Percentiles rank a stretch among this genome's conserved stretches.
phyloP scores from a whole-genome alignment of 306 rosid genomes.

The Lablab purpureus region DNA sequence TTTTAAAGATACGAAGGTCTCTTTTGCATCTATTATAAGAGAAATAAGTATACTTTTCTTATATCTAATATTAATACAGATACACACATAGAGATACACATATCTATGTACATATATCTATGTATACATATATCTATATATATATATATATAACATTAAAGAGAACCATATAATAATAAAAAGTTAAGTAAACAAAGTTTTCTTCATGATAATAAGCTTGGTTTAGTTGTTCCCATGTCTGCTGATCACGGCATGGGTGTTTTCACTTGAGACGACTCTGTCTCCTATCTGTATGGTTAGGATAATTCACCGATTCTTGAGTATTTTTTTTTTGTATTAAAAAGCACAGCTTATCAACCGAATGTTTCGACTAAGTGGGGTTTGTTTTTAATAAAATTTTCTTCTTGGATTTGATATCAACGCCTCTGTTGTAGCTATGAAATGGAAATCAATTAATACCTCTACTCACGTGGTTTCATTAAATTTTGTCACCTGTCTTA shows the following conservation, averaged over 20 bases:
- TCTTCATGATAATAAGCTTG: neutral
- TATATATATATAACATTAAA: no score
- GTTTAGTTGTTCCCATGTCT: constrained; percentile 27
- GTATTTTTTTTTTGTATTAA: constrained; percentile 40
- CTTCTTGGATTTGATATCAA: neutral
- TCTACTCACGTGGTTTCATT: constrained; percentile 38
- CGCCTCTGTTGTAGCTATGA: constrained; percentile 17
- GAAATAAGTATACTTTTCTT: no score
- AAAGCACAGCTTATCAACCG: constrained; percentile 10
- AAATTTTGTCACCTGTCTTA: constrained; percentile 1
- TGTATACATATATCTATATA: no score
- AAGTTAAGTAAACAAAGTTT: neutral
- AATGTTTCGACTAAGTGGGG: constrained; percentile 40
- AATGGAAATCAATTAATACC: neutral
- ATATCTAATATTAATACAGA: no score
- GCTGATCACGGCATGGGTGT: constrained; percentile 18
- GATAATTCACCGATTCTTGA: constrained; percentile 30
- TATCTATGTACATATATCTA: no score
- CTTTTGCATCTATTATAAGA: no score
- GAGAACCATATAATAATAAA: no score
- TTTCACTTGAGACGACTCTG: constrained; percentile 50
- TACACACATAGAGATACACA: no score
- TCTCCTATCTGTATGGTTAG: constrained; percentile 37
- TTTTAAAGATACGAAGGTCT: no score
- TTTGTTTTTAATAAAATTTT: constrained; percentile 29